Percentiles rank a stretch among this genome's conserved stretches.
phyloP scores from a whole-genome alignment of 176 grass and related monocot species.

The Zoysia pacifica region DNA sequence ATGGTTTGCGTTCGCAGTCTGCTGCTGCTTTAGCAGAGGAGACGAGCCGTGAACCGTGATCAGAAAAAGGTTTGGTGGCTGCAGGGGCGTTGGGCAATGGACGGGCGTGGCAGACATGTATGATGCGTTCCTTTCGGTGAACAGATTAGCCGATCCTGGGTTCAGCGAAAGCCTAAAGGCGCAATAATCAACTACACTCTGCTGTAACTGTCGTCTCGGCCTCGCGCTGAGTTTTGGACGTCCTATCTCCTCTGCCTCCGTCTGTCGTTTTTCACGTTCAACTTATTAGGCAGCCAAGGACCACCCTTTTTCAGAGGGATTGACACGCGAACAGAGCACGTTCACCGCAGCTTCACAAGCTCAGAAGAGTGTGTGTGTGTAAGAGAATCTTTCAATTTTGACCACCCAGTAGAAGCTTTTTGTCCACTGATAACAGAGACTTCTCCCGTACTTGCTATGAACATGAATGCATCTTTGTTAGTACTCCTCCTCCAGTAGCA shows the following conservation, averaged over 20 bases:
- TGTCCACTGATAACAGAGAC: constrained; percentile 20
- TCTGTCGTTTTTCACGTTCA: not conserved
- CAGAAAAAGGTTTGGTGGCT: too few relatives aligned
- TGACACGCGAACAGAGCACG: constrained; percentile 26
- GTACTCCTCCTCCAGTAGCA: too few relatives aligned
- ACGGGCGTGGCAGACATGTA: constrained; percentile 53
- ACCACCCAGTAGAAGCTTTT: constrained; percentile 21
- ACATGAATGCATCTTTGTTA: not conserved
- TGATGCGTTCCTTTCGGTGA: constrained; percentile 25
- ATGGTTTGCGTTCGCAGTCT: not conserved
- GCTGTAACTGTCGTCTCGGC: not conserved
- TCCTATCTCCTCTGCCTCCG: not conserved
- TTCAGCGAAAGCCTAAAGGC: not conserved
- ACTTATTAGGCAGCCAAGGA: not conserved
- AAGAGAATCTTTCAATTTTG: constrained; percentile 36
- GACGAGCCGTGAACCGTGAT: not conserved
- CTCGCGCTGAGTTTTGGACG: too few relatives aligned
- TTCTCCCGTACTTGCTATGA: not conserved
- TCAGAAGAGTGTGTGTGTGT: not conserved
- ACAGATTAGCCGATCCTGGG: constrained; percentile 41
- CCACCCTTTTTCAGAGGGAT: not conserved
- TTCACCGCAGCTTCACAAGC: not conserved
- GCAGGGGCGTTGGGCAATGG: not conserved
- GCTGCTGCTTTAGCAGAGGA: constrained; percentile 13
- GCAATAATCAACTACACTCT: not conserved